phyloP scores from a whole-genome alignment of 164 flowering plant species.

The Paratinospora sagittata region DNA sequence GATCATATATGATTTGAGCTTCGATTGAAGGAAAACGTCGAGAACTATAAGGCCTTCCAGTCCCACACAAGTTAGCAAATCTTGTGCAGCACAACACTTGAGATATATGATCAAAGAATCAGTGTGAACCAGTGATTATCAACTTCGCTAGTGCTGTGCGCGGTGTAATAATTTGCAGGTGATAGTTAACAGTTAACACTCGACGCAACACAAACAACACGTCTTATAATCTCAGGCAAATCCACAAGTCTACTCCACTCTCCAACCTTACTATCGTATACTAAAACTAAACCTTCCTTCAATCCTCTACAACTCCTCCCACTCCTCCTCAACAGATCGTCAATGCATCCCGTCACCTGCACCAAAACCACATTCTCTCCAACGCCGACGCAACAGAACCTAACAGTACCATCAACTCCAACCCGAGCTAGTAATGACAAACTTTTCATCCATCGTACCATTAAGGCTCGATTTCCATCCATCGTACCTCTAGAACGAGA shows the following conservation, averaged over 20 bases:
- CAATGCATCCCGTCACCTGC: conserved; percentile 67
- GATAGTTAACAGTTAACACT: conserved; percentile 34
- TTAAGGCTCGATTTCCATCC: conserved; percentile 37
- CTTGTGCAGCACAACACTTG: background rate
- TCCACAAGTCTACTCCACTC: conserved; percentile 76
- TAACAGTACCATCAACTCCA: conserved; percentile 56
- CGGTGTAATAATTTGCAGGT: background rate
- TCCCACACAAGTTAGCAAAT: no score
- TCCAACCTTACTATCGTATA: conserved; percentile 45
- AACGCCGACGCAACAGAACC: conserved; percentile 68
- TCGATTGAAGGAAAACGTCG: no score
- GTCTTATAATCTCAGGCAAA: conserved; percentile 55
- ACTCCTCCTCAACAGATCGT: conserved; percentile 62
- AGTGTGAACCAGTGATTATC: background rate
- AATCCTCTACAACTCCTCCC: conserved; percentile 56
- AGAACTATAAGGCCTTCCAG: no score
- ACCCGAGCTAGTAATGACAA: conserved; percentile 76
- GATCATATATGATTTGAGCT: no score
- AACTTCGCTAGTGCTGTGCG: background rate
- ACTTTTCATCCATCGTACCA: conserved; percentile 43
- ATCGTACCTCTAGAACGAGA: conserved; percentile 78
- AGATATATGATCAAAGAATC: background rate
- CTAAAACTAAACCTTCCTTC: conserved; percentile 60
- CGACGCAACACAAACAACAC: conserved; percentile 74
- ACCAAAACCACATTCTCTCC: conserved; percentile 65